These are phyloP conservation scores for Lodderomyces jiufengensis DNA, from an alignment of 1,139 yeast genomes.

Conservation along the genomic window DNA sequence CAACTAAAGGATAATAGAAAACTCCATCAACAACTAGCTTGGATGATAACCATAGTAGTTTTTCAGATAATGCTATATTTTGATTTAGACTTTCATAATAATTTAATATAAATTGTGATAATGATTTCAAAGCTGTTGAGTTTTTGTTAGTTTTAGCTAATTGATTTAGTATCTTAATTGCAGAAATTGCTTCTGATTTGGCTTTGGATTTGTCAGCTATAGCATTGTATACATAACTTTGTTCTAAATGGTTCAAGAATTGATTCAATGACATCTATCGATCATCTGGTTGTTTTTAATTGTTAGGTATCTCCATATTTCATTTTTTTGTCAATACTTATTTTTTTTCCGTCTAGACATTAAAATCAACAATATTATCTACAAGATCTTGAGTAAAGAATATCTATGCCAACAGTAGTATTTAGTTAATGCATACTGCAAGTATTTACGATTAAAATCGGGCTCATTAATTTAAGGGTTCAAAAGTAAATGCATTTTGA, in stretches of 20 bases:
- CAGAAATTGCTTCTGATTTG: conserved; percentile 20
- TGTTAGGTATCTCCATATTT: neutral
- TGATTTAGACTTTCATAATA: conserved; percentile 18
- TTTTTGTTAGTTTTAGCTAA: conserved; percentile 14
- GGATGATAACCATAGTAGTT: conserved; percentile 46
- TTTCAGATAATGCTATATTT: conserved; percentile 16
- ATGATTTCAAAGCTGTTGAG: conserved; percentile 6
- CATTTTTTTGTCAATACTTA: conserved; percentile 37
- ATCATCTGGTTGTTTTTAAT: too few species aligned
- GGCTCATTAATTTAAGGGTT: too few species aligned
- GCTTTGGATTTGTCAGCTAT: conserved; percentile 17
- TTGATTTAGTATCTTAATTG: conserved; percentile 25
- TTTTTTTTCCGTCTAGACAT: too few species aligned
- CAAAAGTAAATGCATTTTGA: too few species aligned
- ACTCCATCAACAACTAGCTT: conserved; percentile 16
- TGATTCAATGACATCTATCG: conserved; percentile 6
- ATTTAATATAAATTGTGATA: conserved; percentile 22
- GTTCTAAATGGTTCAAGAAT: conserved; percentile 14
- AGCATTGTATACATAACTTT: conserved; percentile 16
- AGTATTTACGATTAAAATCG: too few species aligned
- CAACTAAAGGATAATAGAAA: conserved; percentile 35
- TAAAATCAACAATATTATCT: too few species aligned
- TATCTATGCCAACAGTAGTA: too few species aligned
- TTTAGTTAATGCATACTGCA: too few species aligned
- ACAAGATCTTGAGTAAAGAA: too few species aligned